Conservation (phyloP, 2,329 filamentous ascomycete genomes). For the Diaporthe ilicicola region DNA sequence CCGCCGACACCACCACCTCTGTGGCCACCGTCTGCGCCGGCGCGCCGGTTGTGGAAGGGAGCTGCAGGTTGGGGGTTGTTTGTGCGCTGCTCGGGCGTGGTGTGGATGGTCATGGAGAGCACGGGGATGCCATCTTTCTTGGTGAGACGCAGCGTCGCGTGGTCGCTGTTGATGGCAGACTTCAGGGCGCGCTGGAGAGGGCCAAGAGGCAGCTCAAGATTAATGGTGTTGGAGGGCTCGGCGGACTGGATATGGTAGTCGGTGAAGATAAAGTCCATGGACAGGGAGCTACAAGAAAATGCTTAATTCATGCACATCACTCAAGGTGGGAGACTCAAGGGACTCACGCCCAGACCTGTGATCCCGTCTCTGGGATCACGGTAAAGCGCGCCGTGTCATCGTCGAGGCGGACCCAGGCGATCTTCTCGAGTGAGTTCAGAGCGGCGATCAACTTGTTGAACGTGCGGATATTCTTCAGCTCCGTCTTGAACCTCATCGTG, state of each 20-base stretch:
- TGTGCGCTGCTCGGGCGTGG: conserved; percentile 67
- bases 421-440: conserved; percentile 75
- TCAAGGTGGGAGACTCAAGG: conserved; percentile 32
- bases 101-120: conserved; percentile 88
- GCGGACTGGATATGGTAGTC: conserved; percentile 87
- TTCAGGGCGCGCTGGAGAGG: conserved; percentile 90
- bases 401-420: conserved; percentile 90
- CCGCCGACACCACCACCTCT: conserved; percentile 29
- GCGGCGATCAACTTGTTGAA: conserved; percentile 73
- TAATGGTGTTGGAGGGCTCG: conserved; percentile 85
- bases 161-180: conserved; percentile 82
- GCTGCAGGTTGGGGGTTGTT: conserved; percentile 33
- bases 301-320: background rate
- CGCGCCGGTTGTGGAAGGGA: conserved; percentile 41
- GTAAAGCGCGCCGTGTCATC: conserved; percentile 91
- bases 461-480: conserved; percentile 71
- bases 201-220: conserved; percentile 91
- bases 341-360: conserved; percentile 93
- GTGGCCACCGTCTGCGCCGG: conserved; percentile 34
- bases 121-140: conserved; percentile 91
- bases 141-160: conserved; percentile 86
- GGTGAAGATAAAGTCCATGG: conserved; percentile 87
- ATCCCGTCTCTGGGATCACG: conserved; percentile 92
- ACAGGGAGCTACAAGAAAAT: conserved; percentile 58
- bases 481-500: conserved; percentile 72